Evolutionary conservation across 2,329 filamentous ascomycete genomes (phyloP).

Genomic region (Metarhizium brunneum): DNA sequence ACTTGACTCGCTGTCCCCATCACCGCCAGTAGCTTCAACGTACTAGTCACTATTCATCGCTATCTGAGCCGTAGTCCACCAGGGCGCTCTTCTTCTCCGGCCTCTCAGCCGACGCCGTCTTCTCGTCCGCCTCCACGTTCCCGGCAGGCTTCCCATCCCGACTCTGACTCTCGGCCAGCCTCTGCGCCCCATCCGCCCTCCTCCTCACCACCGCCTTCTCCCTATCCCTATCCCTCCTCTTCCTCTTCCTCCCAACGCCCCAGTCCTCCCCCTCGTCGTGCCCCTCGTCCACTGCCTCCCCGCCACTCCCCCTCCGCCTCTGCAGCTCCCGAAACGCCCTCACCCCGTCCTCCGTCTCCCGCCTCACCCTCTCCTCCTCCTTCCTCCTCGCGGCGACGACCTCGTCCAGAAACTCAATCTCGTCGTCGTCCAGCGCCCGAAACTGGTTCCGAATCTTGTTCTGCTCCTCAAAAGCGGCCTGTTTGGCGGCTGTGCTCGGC

Average conservation of each 20-base stretch:
- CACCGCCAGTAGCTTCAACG: neutral
- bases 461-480: slow-evolving; percentile 72
- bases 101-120: slow-evolving; percentile 2
- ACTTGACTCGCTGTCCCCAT: neutral
- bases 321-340: slow-evolving; percentile 45
- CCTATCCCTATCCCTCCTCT: slow-evolving; percentile 26
- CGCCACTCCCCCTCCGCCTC: slow-evolving; percentile 21
- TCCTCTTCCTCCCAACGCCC: slow-evolving; percentile 25
- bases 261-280: slow-evolving; percentile 18
- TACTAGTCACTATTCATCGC: slow-evolving; percentile 27
- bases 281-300: slow-evolving; percentile 9
- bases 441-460: slow-evolving; percentile 68
- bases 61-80: slow-evolving; percentile 46
- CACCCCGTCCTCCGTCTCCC: slow-evolving; percentile 49
- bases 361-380: slow-evolving; percentile 44
- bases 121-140: slow-evolving; percentile 7
- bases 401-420: slow-evolving; percentile 64
- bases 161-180: neutral
- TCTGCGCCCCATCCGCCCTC: slow-evolving; percentile 7
- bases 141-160: slow-evolving; percentile 9
- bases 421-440: slow-evolving; percentile 66
- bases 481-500: slow-evolving; percentile 55
- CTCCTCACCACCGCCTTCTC: slow-evolving; percentile 25
- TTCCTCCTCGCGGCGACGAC: slow-evolving; percentile 38
- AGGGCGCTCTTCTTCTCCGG: slow-evolving; percentile 21